These are phyloP conservation scores for Hyaloperonospora brassicae DNA, from an alignment of 352 stramenopile species.

Conservation along the genomic window DNA sequence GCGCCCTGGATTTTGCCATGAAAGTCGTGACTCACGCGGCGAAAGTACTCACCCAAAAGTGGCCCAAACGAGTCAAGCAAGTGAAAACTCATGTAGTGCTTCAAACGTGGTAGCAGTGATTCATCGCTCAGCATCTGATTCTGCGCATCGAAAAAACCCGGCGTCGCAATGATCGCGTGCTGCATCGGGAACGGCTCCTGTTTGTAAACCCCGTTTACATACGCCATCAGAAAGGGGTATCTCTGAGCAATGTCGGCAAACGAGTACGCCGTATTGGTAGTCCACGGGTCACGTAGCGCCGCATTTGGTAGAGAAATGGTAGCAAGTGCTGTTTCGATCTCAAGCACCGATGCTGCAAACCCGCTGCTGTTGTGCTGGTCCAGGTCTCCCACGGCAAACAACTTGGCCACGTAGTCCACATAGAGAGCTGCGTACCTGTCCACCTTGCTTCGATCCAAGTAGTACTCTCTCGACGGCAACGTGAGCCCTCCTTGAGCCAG, in stretches of 20 bases:
- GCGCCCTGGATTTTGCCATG: constrained; percentile 33
- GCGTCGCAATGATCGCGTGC: constrained; percentile 40
- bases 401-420: constrained; percentile 35
- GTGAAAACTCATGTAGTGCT: constrained; percentile 61
- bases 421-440: constrained; percentile 37
- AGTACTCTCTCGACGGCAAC: constrained; percentile 59
- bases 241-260: constrained; percentile 46
- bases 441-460: constrained; percentile 36
- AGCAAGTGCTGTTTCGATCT: constrained; percentile 75
- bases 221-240: constrained; percentile 47
- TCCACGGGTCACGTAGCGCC: constrained; percentile 74
- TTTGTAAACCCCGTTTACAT: constrained; percentile 41
- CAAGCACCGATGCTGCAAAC: constrained; percentile 33
- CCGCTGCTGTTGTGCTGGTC: constrained; percentile 33
- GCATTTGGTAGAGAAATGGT: constrained; percentile 81
- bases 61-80: constrained; percentile 39
- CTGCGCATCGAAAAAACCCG: constrained; percentile 42
- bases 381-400: constrained; percentile 35
- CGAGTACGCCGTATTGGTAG: constrained; percentile 81
- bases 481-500: constrained; percentile 51
- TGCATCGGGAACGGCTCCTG: constrained; percentile 30
- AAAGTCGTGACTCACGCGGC: constrained; percentile 41
- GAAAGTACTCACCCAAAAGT: constrained; percentile 47
- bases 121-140: constrained; percentile 34
- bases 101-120: constrained; percentile 31